Percentiles rank a stretch among this genome's conserved stretches.
Evolutionary conservation across 2,329 filamentous ascomycete genomes (phyloP).

Genomic region (Daldinia sp.): DNA sequence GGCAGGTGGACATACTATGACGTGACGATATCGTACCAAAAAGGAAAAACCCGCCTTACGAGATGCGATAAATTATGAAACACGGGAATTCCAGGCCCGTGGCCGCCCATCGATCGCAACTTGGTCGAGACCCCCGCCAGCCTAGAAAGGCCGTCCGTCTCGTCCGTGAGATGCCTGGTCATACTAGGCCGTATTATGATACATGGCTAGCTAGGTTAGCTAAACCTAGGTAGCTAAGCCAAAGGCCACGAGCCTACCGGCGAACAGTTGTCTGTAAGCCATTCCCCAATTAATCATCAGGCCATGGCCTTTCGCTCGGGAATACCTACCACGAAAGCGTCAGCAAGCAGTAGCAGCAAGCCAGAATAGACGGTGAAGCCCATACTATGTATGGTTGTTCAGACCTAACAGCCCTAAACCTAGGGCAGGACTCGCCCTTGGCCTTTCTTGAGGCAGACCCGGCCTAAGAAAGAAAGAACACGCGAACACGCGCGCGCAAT

Average conservation of each 20-base stretch:
- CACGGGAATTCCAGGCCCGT: conserved; percentile 34
- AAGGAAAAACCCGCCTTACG: conserved; percentile 12
- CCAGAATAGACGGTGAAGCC: conserved; percentile 25
- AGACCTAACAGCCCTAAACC: background rate
- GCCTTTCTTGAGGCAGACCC: background rate
- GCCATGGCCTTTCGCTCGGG: conserved; percentile 9
- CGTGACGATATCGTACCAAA: conserved; percentile 25
- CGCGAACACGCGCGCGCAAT: background rate
- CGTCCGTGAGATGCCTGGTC: conserved; percentile 10
- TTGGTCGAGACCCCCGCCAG: conserved; percentile 26
- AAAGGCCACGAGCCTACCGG: conserved; percentile 25
- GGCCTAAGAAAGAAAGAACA: background rate
- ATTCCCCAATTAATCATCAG: conserved; percentile 27
- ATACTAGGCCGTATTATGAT: conserved; percentile 6
- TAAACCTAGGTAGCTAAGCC: conserved; percentile 12
- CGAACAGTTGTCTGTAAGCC: conserved; percentile 28
- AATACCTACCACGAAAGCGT: conserved; percentile 1
- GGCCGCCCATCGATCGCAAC: conserved; percentile 17
- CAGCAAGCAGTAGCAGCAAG: background rate
- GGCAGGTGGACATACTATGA: conserved; percentile 24
- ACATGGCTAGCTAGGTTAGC: background rate
- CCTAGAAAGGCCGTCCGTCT: conserved; percentile 15
- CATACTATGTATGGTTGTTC: background rate
- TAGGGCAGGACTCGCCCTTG: background rate
- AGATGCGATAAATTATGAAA: conserved; percentile 35